Base-by-base conservation (phyloP, 1,139 yeast species). In the Geotrichum klebahnii region DNA sequence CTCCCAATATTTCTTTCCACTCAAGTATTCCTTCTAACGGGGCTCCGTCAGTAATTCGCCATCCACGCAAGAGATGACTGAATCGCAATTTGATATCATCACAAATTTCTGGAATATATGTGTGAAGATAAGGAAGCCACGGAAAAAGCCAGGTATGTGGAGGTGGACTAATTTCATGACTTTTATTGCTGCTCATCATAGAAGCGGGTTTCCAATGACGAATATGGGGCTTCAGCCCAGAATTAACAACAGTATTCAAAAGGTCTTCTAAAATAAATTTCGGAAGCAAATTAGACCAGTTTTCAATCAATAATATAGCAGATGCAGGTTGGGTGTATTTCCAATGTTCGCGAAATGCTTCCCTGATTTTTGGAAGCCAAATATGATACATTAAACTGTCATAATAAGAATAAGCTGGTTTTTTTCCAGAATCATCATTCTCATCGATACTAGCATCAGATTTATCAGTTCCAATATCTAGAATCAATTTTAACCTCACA, bases 141-240 rank as follows among this genome's bases (percentile, higher is more conserved):
- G 76, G 79, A 50, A 70, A 65, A 1, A 75, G 56, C 77, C 78
- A 75, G 5, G 57, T 50, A 47, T 69, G 70, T 3, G 75, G 74
- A 9, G 54, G 14, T 2, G 43, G 48, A 10, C 12, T 26, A 9
- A 16, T 24, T 9, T 17, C 31, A 19, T 36, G 5, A 28, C n/a
- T 22, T 29, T 20, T 22, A n/a, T n/a, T n/a, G 43, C 33, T 49
- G n/a, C 28, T 44, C 4, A 37, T 35, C 28, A 24, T 33, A 28
- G 50, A 35, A 1, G 50, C 42, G 3, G 71, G 65, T n/a, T 64
- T 56, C 79, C 80, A 75, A 0, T 56, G 53, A 10, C 61, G 53
- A 2, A 78, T 60, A 0, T 64, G 65, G 1, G 56, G 42, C 0
- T 60, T 41, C 5, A 80, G 59, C 26, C 66, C 68, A 0, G 80